These are phyloP conservation scores for Solanum pinnatisectum DNA, from an alignment of 257 asterid genomes.

Conservation along the genomic window DNA sequence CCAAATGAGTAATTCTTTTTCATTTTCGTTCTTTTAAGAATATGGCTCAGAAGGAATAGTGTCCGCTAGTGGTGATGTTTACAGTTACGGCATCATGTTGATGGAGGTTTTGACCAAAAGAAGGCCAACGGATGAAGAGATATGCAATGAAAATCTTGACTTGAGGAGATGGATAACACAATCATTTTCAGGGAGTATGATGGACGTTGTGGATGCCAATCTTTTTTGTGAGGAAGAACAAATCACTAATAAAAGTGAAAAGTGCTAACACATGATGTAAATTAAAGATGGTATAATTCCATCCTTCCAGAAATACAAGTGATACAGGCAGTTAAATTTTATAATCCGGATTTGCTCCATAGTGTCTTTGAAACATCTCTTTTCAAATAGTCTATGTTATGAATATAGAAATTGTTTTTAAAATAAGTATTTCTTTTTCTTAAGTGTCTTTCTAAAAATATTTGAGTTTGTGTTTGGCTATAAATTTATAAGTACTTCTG, in stretches of 20 bases:
- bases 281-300: neutral
- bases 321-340: neutral
- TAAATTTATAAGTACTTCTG: too few species aligned
- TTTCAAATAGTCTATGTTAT: neutral
- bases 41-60: constrained; percentile 8
- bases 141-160: neutral
- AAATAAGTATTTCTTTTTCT: too few species aligned
- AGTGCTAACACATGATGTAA: neutral
- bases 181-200: neutral
- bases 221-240: neutral
- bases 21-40: neutral
- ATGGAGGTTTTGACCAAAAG: constrained; percentile 16
- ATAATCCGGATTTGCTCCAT: neutral
- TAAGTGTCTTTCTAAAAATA: too few species aligned
- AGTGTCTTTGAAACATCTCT: neutral
- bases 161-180: neutral
- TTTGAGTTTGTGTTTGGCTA: too few species aligned
- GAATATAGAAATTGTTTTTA: neutral
- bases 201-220: neutral
- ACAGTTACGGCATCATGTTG: constrained; percentile 21
- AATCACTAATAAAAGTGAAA: neutral
- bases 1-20: neutral
- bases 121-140: neutral
- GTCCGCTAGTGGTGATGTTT: constrained; percentile 16
- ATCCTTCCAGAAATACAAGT: neutral